phyloP scores from a whole-genome alignment of 2,329 filamentous ascomycete species.

The Fusarium annulatum region DNA sequence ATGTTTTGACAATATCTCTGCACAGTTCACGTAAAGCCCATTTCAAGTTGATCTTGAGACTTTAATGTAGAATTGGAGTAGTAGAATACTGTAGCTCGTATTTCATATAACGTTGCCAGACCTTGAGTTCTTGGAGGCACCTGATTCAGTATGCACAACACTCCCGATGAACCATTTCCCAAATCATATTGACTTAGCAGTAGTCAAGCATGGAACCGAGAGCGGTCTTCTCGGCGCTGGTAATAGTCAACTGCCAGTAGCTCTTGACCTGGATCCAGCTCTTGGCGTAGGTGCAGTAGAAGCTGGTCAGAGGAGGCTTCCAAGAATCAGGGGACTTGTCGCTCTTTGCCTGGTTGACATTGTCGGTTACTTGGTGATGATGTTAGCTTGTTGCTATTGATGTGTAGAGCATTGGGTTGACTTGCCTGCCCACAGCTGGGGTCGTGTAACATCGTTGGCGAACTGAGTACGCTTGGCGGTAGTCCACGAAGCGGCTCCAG shows the following conservation, averaged over 20 bases:
- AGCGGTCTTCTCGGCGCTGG: slow-evolving; percentile 76
- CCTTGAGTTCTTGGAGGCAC: not conserved
- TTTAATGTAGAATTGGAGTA: not conserved
- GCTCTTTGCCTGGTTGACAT: slow-evolving; percentile 79
- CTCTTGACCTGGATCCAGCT: slow-evolving; percentile 84
- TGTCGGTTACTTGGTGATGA: slow-evolving; percentile 70
- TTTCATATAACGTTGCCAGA: not conserved
- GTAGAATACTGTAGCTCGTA: not conserved
- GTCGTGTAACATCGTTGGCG: slow-evolving; percentile 80
- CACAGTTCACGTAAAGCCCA: not conserved
- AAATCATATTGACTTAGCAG: slow-evolving; percentile 38
- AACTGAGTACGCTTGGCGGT: slow-evolving; percentile 73
- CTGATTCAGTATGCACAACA: not conserved
- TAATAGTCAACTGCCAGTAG: slow-evolving; percentile 75
- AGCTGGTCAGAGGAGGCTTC: slow-evolving; percentile 76
- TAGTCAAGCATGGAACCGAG: slow-evolving; percentile 58
- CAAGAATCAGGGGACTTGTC: slow-evolving; percentile 79
- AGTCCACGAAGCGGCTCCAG: slow-evolving; percentile 79
- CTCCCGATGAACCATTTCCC: not conserved
- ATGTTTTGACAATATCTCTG: not conserved
- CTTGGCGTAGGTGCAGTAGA: slow-evolving; percentile 82
- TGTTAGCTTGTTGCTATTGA: not conserved
- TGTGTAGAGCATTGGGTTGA: not conserved
- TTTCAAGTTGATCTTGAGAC: not conserved
- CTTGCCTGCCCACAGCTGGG: slow-evolving; percentile 74